Evolutionary conservation across 257 asterid genomes (phyloP), one percentile per base, ranked within the genome.

Genomic region (Avicennia marina): DNA sequence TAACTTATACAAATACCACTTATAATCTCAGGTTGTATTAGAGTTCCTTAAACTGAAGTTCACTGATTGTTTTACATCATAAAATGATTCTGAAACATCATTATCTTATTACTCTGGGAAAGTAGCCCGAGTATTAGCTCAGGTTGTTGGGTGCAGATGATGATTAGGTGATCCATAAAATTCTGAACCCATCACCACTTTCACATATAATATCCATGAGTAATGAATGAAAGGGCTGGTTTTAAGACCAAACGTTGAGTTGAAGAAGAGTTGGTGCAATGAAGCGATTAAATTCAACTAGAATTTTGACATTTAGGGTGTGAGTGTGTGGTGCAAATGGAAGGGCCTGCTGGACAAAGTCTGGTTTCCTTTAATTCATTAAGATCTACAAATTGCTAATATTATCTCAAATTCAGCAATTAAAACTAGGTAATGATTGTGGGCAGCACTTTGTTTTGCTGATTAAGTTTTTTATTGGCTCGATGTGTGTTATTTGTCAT

Each of bases 381-480:
- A 58, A 50, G 36, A 53, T 67, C 51, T 27, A 58, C 31, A 47
- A 5, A 31, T 34, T 32, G 38, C 25, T 11, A 11, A 8, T 36
- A 5, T 12, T 32, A 27, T 41, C 63, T 24, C 27, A 45, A 53
- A 32, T 25, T 72, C 51, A 54, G 60, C 41, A 64, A 66, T 24
- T 59, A 68, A 20, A 63, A 48, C 34, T 53, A 39, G 44, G 67
- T 58, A 58, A 78, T 72, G 63, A 73, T 67, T 69, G 67, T 60
- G 17, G n/a, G 56, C 40, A 52, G 63, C 62, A 38, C 70, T 62
- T 58, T 61, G 20, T 60, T 66, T 69, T 71, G 59, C 53, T 21
- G 64, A 59, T 61, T 66, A 65, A 66, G 49, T 5, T 50, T 42
- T 76, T 78, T 78, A 62, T 73, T 66, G 86, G 83, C 83, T 80